Conservation (phyloP, 768 basidiomycete species). For the Trametes meyenii region DNA sequence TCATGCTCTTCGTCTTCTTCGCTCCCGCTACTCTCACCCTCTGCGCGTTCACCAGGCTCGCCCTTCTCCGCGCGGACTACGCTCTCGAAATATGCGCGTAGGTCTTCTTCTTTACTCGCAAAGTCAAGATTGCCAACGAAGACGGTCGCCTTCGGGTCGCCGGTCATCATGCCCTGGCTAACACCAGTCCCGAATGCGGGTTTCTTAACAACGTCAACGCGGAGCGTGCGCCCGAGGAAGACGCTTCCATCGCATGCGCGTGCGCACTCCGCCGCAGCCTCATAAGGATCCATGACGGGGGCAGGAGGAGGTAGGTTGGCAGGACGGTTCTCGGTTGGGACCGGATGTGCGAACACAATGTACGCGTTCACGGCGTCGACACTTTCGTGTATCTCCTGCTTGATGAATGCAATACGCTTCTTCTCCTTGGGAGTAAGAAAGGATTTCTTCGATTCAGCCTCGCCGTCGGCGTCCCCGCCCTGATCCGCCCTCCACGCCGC, state of each 20-base stretch:
- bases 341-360: constrained; percentile 83
- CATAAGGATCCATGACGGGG: constrained; percentile 63
- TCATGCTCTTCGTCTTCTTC: constrained; percentile 33
- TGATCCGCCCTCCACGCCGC: constrained; percentile 54
- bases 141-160: constrained; percentile 79
- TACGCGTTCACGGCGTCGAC: constrained; percentile 85
- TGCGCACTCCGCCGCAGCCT: constrained; percentile 64
- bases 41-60: constrained; percentile 41
- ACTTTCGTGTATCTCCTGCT: constrained; percentile 83
- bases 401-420: constrained; percentile 93
- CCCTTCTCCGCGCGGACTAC: constrained; percentile 74
- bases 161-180: constrained; percentile 32
- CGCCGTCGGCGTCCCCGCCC: constrained; percentile 47
- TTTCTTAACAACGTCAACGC: constrained; percentile 70
- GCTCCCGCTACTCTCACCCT: constrained; percentile 32
- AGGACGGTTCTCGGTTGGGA: constrained; percentile 40
- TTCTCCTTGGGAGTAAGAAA: constrained; percentile 85
- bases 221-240: constrained; percentile 78
- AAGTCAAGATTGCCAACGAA: constrained; percentile 96
- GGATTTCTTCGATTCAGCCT: constrained; percentile 53
- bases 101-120: constrained; percentile 85
- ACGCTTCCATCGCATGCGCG: constrained; percentile 64
- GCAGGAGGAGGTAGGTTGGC: constrained; percentile 54
- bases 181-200: constrained; percentile 28
- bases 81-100: constrained; percentile 85